These are phyloP conservation scores for Peribolospora baueri DNA, from an alignment of 768 basidiomycete genomes.

Conservation along the genomic window DNA sequence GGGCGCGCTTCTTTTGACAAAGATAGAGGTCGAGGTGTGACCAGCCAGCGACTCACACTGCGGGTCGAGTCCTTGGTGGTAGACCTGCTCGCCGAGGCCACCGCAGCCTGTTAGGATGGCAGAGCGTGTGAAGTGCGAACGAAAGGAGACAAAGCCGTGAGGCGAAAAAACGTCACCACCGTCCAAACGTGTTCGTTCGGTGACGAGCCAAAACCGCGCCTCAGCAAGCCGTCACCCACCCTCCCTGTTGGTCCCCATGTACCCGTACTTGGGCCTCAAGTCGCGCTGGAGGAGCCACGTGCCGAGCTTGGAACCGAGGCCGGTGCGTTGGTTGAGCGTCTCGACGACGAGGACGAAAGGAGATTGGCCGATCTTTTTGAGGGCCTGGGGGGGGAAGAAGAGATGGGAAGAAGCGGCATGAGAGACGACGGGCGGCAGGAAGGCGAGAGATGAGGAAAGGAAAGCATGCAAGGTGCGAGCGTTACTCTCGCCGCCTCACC, in stretches of 20 bases:
- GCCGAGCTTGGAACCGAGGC: slow-evolving; percentile 25
- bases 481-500: slow-evolving; percentile 17
- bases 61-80: slow-evolving; percentile 53
- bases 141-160: not conserved
- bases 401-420: too few species aligned
- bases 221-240: slow-evolving; percentile 4
- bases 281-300: slow-evolving; percentile 65
- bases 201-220: too few species aligned
- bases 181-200: not conserved
- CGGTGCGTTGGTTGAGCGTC: slow-evolving; percentile 70
- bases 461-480: too few species aligned
- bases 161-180: not conserved
- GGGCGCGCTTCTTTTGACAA: not conserved
- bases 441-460: too few species aligned
- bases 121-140: not conserved
- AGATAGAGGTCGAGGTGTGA: not conserved
- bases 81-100: slow-evolving; percentile 58
- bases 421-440: too few species aligned
- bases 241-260: slow-evolving; percentile 58
- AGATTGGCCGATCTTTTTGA: slow-evolving; percentile 44
- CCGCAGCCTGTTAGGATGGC: slow-evolving; percentile 26
- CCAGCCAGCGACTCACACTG: slow-evolving; percentile 20
- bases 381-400: too few species aligned
- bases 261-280: slow-evolving; percentile 53
- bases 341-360: slow-evolving; percentile 66